These are phyloP conservation scores for Cyamopsis tetragonoloba DNA, from an alignment of 306 rosid genomes.

Conservation along the genomic window DNA sequence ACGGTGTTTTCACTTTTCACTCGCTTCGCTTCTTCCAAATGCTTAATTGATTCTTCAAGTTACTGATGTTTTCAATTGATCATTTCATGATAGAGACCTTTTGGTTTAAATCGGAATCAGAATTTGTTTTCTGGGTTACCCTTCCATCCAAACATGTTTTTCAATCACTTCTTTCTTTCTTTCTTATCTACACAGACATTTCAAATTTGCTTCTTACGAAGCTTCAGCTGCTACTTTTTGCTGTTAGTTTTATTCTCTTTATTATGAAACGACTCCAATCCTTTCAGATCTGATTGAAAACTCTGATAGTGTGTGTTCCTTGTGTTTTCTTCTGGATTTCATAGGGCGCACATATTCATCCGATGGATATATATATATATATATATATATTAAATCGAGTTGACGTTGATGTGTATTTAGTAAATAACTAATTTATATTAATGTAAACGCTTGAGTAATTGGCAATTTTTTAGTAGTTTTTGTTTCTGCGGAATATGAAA, in stretches of 20 bases:
- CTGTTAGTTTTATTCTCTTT: neutral
- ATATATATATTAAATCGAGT: too few relatives aligned
- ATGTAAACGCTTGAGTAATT: neutral
- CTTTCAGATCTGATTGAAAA: slow-evolving; percentile 30
- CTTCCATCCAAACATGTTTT: neutral
- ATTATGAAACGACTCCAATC: neutral
- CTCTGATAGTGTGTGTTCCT: neutral
- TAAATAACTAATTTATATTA: too few relatives aligned
- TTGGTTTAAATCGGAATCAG: slow-evolving; percentile 15
- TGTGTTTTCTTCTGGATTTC: slow-evolving; percentile 16
- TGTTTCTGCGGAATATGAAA: neutral
- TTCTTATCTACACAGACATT: neutral
- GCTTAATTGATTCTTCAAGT: neutral
- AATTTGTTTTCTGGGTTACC: too few relatives aligned
- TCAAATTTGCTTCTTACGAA: neutral
- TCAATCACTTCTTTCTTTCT: slow-evolving; percentile 29
- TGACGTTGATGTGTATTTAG: neutral
- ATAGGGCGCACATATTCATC: neutral
- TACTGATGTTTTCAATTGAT: slow-evolving; percentile 10
- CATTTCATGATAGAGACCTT: slow-evolving; percentile 22
- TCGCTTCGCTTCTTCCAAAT: neutral
- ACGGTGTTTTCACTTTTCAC: neutral
- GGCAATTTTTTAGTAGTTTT: neutral
- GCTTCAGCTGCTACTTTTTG: neutral
- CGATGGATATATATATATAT: too few relatives aligned